Base-by-base conservation (phyloP, 805 yeast genomes). In the Candida arabinofermentans region DNA sequence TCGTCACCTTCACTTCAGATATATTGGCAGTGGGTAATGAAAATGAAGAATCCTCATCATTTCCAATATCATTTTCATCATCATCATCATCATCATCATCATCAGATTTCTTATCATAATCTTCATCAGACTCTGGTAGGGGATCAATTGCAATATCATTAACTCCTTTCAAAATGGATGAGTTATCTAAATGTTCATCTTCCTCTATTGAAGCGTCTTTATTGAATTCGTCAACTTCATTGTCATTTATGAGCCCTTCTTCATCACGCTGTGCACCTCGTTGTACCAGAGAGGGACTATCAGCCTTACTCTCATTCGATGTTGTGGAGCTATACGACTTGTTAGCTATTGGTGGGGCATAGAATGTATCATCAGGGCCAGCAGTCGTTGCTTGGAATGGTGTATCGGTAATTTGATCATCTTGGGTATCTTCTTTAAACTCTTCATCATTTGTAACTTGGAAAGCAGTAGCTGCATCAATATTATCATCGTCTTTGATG, bases 11-110 rank as follows among this genome's bases (percentile, higher is more conserved):
- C 32, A 14, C 32, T 14, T 29, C 32, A 14, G 16, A 16, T 14
- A 29, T 7, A 8, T 51, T 44, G 22, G 55, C 54, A 9, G 49
- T 42, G 6, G 57, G 57, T 19, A 53, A 43, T 10, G 57, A 53
- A 35, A 49, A 48, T 14, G 54, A 51, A 23, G 55, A 51, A 18
- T 32, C 36, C 4, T 16, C 30, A 21, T 39, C 43, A 5, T 31
- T 29, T 8, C 10, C 41, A 26, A n/a, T 24, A 10, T n/a, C 24
- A 16, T 29, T 34, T 5, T 18, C 30, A 10, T 22, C 39, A n/a
- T 27, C 48, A 5, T 19, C 36, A 7, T 19, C 40, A 19, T 34
- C 50, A 19, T 18, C 33, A 30, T 36, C 44, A 21, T 24, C 41
- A 17, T 7, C 42, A 30, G 24, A 18, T 7, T 22, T 29, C 18